Percentiles rank a stretch among this genome's conserved stretches.
Evolutionary conservation across 2,329 filamentous ascomycete species (phyloP).

Genomic region (Aureobasidium subglaciale): DNA sequence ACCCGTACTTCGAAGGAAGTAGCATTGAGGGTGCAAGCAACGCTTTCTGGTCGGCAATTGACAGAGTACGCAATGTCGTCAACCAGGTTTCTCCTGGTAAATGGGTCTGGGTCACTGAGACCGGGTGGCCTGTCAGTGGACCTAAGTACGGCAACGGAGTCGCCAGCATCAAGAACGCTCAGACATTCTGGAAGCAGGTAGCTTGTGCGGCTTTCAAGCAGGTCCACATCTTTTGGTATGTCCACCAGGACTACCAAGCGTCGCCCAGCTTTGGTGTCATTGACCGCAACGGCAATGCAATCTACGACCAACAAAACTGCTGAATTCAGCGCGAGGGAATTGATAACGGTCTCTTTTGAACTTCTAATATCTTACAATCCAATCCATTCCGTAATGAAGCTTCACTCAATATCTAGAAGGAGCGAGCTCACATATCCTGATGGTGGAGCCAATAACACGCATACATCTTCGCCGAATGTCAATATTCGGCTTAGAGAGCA

Average conservation of each 20-base stretch:
- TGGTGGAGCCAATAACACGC: too few species aligned
- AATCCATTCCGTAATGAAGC: background rate
- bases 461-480: too few species aligned
- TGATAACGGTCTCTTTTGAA: background rate
- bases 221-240: constrained; percentile 53
- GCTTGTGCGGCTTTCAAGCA: constrained; percentile 53
- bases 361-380: background rate
- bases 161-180: constrained; percentile 51
- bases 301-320: constrained; percentile 25
- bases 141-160: constrained; percentile 48
- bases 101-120: constrained; percentile 41
- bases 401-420: background rate
- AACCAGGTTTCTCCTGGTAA: constrained; percentile 33
- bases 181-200: constrained; percentile 56
- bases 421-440: too few species aligned
- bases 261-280: constrained; percentile 36
- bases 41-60: constrained; percentile 45
- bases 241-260: constrained; percentile 47
- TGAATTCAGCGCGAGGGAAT: constrained; percentile 7
- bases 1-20: constrained; percentile 58
- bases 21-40: constrained; percentile 49
- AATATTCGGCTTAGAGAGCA: too few species aligned
- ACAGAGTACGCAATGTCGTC: constrained; percentile 34
- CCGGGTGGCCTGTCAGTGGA: constrained; percentile 57
- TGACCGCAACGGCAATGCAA: constrained; percentile 27